Evolutionary conservation across 1,139 yeast genomes (phyloP), one percentile per base, ranked within the genome.

Genomic region (Spathaspora sp.): DNA sequence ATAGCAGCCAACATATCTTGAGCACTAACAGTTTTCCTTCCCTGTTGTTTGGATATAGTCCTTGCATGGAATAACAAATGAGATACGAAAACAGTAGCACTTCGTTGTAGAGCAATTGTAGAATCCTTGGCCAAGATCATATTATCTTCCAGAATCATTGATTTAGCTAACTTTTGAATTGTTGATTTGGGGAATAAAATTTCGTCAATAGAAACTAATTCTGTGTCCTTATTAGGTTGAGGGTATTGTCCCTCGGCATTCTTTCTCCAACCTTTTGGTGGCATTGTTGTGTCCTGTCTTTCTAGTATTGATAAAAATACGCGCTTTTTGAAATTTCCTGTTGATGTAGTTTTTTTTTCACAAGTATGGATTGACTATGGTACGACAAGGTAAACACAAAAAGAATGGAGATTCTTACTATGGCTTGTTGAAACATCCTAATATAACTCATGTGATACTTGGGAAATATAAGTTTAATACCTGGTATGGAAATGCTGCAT

Each of bases 401-500:
- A 43, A 41, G 26, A 20, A 24, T 9, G 20, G 18, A 33, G 51
- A 45, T n/a, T 47, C 65, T 16, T 72, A 75, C 41, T 86, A 86
- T 57, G 95, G 91, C 10, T 74, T 81, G 7, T 59, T 84, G 33
- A 75, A 79, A 39, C 62, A 65, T 43, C 76, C 87, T 24, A 89
- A 89, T 64, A 82, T 89, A 40, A 65, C 63, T n/a, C 64, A 75
- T 36, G 87, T 89, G 6, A 78, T 76, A 33, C 78, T 86, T 49
- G 96, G 96, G 1, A 70, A 73, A 39, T 76, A 74, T 54, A 78
- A 79, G 52, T 83, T 89, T 52, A 77, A 80, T 45, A 83, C 96
- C 1, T 89, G 96, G 96, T 89, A 86, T 61, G 95, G 95, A 1
- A 86, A 86, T 56, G 80, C 88, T 3, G 95, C 89, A 1, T 85